These are phyloP conservation scores for Collybiopsis luxurians DNA, from an alignment of 768 basidiomycete genomes.

Conservation along the genomic window DNA sequence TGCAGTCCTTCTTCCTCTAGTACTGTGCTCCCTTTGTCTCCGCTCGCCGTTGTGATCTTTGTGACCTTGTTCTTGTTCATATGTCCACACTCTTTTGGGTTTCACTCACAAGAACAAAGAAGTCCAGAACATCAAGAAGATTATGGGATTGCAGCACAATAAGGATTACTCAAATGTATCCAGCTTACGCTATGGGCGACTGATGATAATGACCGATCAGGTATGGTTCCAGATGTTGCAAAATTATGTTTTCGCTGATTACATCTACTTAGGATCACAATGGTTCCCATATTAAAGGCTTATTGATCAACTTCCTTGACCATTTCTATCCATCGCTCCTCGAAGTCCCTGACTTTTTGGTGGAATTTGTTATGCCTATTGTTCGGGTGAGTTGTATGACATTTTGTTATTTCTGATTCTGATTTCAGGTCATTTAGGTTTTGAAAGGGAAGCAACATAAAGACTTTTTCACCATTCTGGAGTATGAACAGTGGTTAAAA, in stretches of 20 bases:
- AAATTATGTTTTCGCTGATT: not conserved
- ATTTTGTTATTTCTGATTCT: too few relatives aligned
- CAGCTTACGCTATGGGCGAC: conserved; percentile 83
- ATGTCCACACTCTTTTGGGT: too few relatives aligned
- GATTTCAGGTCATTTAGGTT: conserved; percentile 43
- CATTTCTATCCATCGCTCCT: conserved; percentile 95
- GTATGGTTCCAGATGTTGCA: conserved; percentile 37
- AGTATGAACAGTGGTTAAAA: conserved; percentile 92
- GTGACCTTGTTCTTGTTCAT: too few relatives aligned
- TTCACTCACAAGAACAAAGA: conserved; percentile 99
- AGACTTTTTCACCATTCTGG: conserved; percentile 96
- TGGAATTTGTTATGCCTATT: conserved; percentile 98
- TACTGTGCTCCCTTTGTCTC: not conserved
- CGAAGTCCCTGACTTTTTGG: conserved; percentile 86
- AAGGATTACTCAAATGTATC: conserved; percentile 73
- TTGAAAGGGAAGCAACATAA: conserved; percentile 74
- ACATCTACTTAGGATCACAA: conserved; percentile 80
- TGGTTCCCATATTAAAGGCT: conserved; percentile 99
- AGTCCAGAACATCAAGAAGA: conserved; percentile 96
- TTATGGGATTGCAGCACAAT: conserved; percentile 93
- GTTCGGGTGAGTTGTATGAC: conserved; percentile 66
- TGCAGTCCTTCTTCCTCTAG: not conserved
- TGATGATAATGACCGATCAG: conserved; percentile 99
- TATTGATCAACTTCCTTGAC: conserved; percentile 96
- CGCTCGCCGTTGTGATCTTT: not conserved